Conservation (phyloP, 805 yeast genomes). For the Saccharomyces jurei region DNA sequence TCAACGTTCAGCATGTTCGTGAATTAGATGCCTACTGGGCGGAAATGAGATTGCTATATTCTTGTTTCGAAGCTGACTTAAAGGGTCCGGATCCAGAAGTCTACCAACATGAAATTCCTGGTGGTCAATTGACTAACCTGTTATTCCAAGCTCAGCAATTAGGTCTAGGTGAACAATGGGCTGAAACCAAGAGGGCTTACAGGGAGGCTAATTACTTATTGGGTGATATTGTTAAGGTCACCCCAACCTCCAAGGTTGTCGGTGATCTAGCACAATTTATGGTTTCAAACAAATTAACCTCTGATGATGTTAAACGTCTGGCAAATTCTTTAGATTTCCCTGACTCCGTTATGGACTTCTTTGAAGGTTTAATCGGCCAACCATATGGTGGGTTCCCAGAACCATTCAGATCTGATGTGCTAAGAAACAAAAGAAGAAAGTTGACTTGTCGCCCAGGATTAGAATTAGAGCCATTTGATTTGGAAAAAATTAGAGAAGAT, state of each 20-base stretch:
- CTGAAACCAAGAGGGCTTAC: slow-evolving; percentile 87
- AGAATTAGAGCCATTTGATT: slow-evolving; percentile 71
- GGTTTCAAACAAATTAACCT: slow-evolving; percentile 84
- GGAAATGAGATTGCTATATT: slow-evolving; percentile 90
- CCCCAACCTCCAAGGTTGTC: slow-evolving; percentile 97
- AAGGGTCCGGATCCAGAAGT: slow-evolving; percentile 99
- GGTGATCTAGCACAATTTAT: slow-evolving; percentile 97
- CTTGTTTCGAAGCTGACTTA: slow-evolving; percentile 94
- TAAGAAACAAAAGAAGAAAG: slow-evolving; percentile 85
- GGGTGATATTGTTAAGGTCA: slow-evolving; percentile 94
- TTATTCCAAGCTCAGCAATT: slow-evolving; percentile 97
- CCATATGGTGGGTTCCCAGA: slow-evolving; percentile 99
- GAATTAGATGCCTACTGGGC: slow-evolving; percentile 94
- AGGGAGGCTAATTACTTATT: slow-evolving; percentile 78
- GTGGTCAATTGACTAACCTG: slow-evolving; percentile 95
- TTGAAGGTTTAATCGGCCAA: slow-evolving; percentile 97
- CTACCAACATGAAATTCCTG: slow-evolving; percentile 95
- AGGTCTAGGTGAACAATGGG: slow-evolving; percentile 93
- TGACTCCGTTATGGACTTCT: slow-evolving; percentile 91
- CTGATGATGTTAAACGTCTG: slow-evolving; percentile 75
- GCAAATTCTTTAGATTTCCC: slow-evolving; percentile 94
- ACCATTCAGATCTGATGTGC: slow-evolving; percentile 83
- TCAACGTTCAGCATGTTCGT: slow-evolving; percentile 57
- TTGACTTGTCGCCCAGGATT: slow-evolving; percentile 85
- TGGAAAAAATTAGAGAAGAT: slow-evolving; percentile 60